Conservation (phyloP, 2,329 filamentous ascomycete species). For the Pseudogymnoascus verrucosus region DNA sequence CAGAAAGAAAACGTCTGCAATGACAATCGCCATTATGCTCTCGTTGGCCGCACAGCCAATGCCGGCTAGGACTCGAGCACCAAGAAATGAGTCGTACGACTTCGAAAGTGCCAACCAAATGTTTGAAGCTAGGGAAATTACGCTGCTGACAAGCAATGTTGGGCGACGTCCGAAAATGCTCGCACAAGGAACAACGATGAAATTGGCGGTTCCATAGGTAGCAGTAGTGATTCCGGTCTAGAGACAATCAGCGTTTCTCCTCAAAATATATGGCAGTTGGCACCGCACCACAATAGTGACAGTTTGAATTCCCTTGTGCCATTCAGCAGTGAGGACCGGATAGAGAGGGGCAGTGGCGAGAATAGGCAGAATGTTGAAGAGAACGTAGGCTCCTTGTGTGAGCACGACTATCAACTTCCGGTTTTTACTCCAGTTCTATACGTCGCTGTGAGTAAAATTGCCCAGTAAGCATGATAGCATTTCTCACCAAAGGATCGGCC, state of each 20-base stretch:
- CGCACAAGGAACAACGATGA: slow-evolving; percentile 38
- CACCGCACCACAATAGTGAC: too few species aligned
- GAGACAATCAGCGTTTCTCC: slow-evolving; percentile 17
- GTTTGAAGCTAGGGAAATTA: slow-evolving; percentile 37
- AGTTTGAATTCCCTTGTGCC: too few species aligned
- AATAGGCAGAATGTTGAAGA: too few species aligned
- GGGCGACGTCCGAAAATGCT: slow-evolving; percentile 39
- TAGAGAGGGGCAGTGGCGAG: too few species aligned
- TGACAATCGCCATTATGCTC: slow-evolving; percentile 53
- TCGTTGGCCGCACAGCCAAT: slow-evolving; percentile 55
- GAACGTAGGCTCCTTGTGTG: too few species aligned
- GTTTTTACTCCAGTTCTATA: too few species aligned
- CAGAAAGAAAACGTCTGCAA: slow-evolving; percentile 57
- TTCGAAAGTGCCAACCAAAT: slow-evolving; percentile 48
- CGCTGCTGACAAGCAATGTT: slow-evolving; percentile 36
- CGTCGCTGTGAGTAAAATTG: too few species aligned
- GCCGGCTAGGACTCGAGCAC: slow-evolving; percentile 41
- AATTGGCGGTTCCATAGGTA: slow-evolving; percentile 36
- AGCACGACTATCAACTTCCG: too few species aligned
- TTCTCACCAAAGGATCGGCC: slow-evolving; percentile 29
- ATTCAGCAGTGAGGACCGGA: too few species aligned
- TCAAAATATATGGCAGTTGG: too few species aligned
- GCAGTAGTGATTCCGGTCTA: slow-evolving; percentile 37
- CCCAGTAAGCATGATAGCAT: background rate
- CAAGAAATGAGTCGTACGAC: slow-evolving; percentile 56